These are phyloP conservation scores for Penicillium crystallinum DNA, from an alignment of 495 filamentous ascomycete species.

Conservation along the genomic window DNA sequence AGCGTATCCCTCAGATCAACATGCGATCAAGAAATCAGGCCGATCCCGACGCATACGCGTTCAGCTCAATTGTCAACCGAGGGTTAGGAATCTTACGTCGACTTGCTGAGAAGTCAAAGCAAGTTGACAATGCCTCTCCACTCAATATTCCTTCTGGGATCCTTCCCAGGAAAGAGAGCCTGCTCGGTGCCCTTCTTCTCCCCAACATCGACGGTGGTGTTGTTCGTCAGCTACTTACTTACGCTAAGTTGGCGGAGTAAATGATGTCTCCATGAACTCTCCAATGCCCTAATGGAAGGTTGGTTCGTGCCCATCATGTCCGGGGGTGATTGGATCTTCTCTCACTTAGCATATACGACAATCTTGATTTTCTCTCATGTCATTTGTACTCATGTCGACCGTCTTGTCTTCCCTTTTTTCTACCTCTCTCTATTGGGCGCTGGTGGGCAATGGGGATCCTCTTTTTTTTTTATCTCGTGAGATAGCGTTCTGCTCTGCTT, in stretches of 20 bases:
- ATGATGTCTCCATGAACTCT: neutral
- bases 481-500: constrained; percentile 30
- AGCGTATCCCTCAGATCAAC: constrained; percentile 41
- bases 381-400: constrained; percentile 31
- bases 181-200: constrained; percentile 64
- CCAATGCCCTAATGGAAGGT: neutral
- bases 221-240: constrained; percentile 67
- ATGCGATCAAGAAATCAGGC: constrained; percentile 33
- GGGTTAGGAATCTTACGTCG: constrained; percentile 65
- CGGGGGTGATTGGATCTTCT: constrained; percentile 7
- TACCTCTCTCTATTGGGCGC: constrained; percentile 12
- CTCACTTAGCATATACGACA: constrained; percentile 20
- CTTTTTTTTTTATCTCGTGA: constrained; percentile 25
- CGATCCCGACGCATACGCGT: constrained; percentile 44
- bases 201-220: constrained; percentile 54
- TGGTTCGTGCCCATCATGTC: constrained; percentile 10
- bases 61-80: constrained; percentile 58
- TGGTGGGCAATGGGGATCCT: constrained; percentile 21
- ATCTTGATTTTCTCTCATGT: constrained; percentile 26
- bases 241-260: constrained; percentile 57
- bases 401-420: constrained; percentile 9
- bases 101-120: constrained; percentile 66
- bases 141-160: constrained; percentile 55
- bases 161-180: constrained; percentile 62
- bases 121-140: constrained; percentile 46